Percentiles rank a stretch among this genome's conserved stretches.
Conservation (phyloP, 371 early-diverging fungal species). For the Blastocladiella emersonii region DNA sequence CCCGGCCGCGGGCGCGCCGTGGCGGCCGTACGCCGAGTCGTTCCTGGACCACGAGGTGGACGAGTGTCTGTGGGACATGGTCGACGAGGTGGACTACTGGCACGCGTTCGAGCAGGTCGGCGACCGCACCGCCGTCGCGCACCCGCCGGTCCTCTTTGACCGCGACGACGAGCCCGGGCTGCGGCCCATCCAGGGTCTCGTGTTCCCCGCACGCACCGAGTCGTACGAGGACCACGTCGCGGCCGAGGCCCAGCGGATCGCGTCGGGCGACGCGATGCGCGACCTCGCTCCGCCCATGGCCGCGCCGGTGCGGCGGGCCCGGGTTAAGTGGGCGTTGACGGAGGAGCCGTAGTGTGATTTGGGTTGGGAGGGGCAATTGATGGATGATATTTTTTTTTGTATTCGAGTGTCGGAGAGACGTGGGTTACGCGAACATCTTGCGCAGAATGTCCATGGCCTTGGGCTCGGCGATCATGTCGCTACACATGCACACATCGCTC, state of each 20-base stretch:
- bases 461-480: not conserved
- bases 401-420: not conserved
- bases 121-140: not conserved
- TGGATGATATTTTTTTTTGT: not conserved
- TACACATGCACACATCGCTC: not conserved
- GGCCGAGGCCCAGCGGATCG: not conserved
- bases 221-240: not conserved
- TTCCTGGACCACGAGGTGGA: constrained; percentile 47
- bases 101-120: not conserved
- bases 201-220: not conserved
- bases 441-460: not conserved
- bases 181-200: not conserved
- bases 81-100: constrained; percentile 46
- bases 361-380: not conserved
- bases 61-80: constrained; percentile 45
- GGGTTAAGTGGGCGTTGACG: not conserved
- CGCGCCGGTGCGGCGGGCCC: not conserved
- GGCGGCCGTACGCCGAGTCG: constrained; percentile 44
- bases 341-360: not conserved
- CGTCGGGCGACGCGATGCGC: not conserved
- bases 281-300: not conserved
- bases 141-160: not conserved
- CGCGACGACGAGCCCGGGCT: not conserved
- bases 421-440: too few species aligned
- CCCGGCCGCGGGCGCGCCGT: constrained; percentile 10